phyloP scores from a whole-genome alignment of 768 basidiomycete genomes.

The Calocybe indica region DNA sequence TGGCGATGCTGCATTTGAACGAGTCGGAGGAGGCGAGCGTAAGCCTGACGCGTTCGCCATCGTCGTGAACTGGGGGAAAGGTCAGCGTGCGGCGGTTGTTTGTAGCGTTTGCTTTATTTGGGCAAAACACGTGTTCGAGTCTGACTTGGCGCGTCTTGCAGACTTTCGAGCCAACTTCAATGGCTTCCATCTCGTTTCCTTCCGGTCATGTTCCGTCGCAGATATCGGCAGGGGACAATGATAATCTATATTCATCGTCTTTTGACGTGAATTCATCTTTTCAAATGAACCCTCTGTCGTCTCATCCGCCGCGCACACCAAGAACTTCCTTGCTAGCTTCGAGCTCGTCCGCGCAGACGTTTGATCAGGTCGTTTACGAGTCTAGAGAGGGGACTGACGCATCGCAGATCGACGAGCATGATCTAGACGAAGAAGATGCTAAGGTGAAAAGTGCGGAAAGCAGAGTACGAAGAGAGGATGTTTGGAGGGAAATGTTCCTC shows the following conservation, averaged over 20 bases:
- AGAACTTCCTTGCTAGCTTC: conserved; percentile 44
- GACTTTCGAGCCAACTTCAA: conserved; percentile 17
- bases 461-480: conserved; percentile 54
- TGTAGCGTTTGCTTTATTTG: conserved; percentile 11
- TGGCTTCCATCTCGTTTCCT: conserved; percentile 70
- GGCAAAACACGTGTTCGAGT: conserved; percentile 14
- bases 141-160: conserved; percentile 2
- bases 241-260: conserved; percentile 48
- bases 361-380: conserved; percentile 38
- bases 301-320: conserved; percentile 75
- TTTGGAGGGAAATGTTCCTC: conserved; percentile 76
- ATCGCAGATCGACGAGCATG: conserved; percentile 27
- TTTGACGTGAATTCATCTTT: conserved; percentile 61
- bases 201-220: conserved; percentile 19
- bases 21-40: conserved; percentile 57
- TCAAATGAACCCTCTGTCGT: conserved; percentile 77
- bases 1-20: conserved; percentile 55
- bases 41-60: conserved; percentile 28
- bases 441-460: conserved; percentile 35
- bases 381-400: conserved; percentile 32
- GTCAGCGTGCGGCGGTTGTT: conserved; percentile 7
- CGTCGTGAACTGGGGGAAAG: not conserved
- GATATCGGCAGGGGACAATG: conserved; percentile 37
- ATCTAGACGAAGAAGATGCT: conserved; percentile 41
- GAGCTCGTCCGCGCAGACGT: conserved; percentile 27